These are phyloP conservation scores for Candolleomyces aberdarensis DNA, from an alignment of 768 basidiomycete genomes.

Conservation along the genomic window DNA sequence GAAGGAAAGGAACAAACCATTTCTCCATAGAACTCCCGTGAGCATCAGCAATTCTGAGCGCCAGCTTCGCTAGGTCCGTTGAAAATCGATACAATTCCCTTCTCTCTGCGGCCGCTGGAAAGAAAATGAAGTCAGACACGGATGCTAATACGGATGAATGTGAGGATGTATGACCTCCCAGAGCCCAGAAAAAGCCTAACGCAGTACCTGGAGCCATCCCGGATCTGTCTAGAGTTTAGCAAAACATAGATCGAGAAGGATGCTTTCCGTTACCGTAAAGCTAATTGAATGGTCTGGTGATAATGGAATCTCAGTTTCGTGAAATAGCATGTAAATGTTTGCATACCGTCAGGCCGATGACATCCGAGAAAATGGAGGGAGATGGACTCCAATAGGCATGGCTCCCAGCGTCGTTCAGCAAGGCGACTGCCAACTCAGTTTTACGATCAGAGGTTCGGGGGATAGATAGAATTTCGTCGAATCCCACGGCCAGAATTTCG, in stretches of 20 bases:
- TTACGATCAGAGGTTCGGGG: slow-evolving; percentile 58
- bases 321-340: not conserved
- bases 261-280: slow-evolving; percentile 42
- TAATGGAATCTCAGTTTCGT: not conserved
- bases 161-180: slow-evolving; percentile 43
- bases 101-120: slow-evolving; percentile 55
- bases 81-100: slow-evolving; percentile 67
- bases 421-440: slow-evolving; percentile 59
- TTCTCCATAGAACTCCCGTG: slow-evolving; percentile 64
- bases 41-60: slow-evolving; percentile 62
- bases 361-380: slow-evolving; percentile 52
- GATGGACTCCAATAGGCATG: slow-evolving; percentile 71
- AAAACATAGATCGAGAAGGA: no score
- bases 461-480: slow-evolving; percentile 62
- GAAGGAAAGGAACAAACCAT: slow-evolving; percentile 41
- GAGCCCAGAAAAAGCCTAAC: slow-evolving; percentile 70
- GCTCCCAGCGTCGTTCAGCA: slow-evolving; percentile 69
- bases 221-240: slow-evolving; percentile 32
- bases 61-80: slow-evolving; percentile 62
- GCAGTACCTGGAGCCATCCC: slow-evolving; percentile 71
- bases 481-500: slow-evolving; percentile 66
- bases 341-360: slow-evolving; percentile 64
- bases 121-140: not conserved
- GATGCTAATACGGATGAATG: not conserved
- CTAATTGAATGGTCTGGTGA: slow-evolving; percentile 58